Conservation (phyloP, 2,329 filamentous ascomycete genomes). For the Colletotrichum horii region DNA sequence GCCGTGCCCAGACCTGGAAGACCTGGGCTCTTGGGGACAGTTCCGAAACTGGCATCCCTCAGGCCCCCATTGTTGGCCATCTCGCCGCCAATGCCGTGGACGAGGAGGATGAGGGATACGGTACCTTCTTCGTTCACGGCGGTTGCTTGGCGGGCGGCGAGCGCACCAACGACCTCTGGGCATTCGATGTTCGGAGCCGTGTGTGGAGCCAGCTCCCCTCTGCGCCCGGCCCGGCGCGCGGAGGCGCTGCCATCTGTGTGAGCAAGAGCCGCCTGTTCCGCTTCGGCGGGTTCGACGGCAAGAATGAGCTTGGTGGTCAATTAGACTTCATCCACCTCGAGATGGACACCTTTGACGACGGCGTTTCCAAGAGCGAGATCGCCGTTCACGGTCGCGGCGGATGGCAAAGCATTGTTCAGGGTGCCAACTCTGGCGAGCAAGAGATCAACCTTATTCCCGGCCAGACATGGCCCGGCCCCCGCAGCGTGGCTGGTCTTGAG, state of each 20-base stretch:
- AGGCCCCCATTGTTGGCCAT: constrained; percentile 62
- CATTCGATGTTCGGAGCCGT: constrained; percentile 69
- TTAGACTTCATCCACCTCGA: constrained; percentile 70
- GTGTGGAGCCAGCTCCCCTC: constrained; percentile 72
- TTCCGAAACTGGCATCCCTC: constrained; percentile 61
- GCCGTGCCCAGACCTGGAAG: constrained; percentile 52
- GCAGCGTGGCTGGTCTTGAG: constrained; percentile 60
- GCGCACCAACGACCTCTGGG: constrained; percentile 74
- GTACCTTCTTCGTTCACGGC: constrained; percentile 78
- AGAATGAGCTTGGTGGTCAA: constrained; percentile 70
- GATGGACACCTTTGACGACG: constrained; percentile 61
- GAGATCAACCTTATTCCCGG: constrained; percentile 38
- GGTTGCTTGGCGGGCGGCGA: constrained; percentile 71
- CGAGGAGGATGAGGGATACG: constrained; percentile 65
- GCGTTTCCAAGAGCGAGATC: constrained; percentile 52
- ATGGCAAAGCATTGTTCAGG: constrained; percentile 59
- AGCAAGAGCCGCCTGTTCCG: constrained; percentile 71
- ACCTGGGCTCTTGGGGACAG: constrained; percentile 62
- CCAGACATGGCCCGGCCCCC: constrained; percentile 55
- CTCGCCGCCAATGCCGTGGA: constrained; percentile 64
- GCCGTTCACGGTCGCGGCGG: constrained; percentile 53
- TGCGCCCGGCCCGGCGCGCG: constrained; percentile 70
- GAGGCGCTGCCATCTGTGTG: constrained; percentile 71
- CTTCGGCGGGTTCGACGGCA: constrained; percentile 81
- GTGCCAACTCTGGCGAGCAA: constrained; percentile 32